A percentile compares a stretch with the other conserved stretches of the same genome.
phyloP scores from a whole-genome alignment of 2,329 filamentous ascomycete genomes.

The Ascosphaera apis region DNA sequence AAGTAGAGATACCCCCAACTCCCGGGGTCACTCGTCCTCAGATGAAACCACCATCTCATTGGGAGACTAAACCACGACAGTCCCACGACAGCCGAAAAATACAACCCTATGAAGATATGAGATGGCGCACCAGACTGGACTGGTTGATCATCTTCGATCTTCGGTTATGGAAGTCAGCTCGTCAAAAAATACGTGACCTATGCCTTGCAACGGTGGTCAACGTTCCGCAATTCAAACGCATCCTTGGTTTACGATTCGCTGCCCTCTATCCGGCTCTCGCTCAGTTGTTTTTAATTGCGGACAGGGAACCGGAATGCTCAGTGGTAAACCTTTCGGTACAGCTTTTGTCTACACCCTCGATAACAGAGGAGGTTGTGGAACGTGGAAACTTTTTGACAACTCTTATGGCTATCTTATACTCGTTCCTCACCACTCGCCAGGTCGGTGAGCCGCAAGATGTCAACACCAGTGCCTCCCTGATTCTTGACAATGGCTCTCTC shows the following conservation, averaged over 20 bases:
- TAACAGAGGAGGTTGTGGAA: slow-evolving; percentile 86
- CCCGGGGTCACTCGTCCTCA: slow-evolving; percentile 30
- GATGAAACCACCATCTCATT: slow-evolving; percentile 43
- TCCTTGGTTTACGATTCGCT: slow-evolving; percentile 80
- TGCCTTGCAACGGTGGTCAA: slow-evolving; percentile 94
- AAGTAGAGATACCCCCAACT: slow-evolving; percentile 56
- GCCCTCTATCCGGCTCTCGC: slow-evolving; percentile 84
- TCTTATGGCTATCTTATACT: slow-evolving; percentile 88
- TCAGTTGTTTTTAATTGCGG: slow-evolving; percentile 85
- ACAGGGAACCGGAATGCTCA: slow-evolving; percentile 89
- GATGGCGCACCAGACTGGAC: slow-evolving; percentile 71
- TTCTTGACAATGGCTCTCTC: slow-evolving; percentile 83
- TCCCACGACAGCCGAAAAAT: slow-evolving; percentile 34
- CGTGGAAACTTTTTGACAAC: slow-evolving; percentile 90
- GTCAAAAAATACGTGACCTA: slow-evolving; percentile 71
- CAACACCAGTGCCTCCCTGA: slow-evolving; percentile 61
- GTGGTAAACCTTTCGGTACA: slow-evolving; percentile 96
- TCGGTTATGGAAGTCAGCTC: slow-evolving; percentile 86
- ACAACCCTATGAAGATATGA: slow-evolving; percentile 63
- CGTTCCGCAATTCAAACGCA: slow-evolving; percentile 85
- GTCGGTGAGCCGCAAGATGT: slow-evolving; percentile 86
- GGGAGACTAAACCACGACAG: slow-evolving; percentile 52
- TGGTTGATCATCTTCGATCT: slow-evolving; percentile 90
- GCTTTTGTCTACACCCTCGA: slow-evolving; percentile 89
- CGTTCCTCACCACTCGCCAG: slow-evolving; percentile 86